Evolutionary conservation across 2,329 filamentous ascomycete genomes (phyloP).

Genomic region (Aureobasidium subglaciale): DNA sequence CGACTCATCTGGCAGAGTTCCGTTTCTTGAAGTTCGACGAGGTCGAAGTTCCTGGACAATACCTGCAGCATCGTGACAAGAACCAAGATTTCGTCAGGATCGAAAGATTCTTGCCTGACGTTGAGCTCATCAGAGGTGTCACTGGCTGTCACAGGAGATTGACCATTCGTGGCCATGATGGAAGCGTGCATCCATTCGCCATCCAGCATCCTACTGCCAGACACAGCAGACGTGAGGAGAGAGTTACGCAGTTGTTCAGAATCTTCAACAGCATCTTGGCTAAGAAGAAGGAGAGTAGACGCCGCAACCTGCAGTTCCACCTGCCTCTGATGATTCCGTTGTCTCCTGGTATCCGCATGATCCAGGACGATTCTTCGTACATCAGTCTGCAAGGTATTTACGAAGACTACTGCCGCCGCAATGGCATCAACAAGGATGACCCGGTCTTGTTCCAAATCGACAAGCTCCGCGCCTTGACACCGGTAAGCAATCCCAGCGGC

Average conservation of each 20-base stretch:
- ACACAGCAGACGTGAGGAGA: constrained; percentile 87
- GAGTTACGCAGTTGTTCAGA: constrained; percentile 91
- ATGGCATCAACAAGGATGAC: constrained; percentile 86
- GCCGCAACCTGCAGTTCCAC: constrained; percentile 91
- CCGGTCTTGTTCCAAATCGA: constrained; percentile 94
- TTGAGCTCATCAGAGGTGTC: constrained; percentile 85
- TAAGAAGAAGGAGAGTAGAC: constrained; percentile 90
- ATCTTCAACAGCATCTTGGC: constrained; percentile 90
- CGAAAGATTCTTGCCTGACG: constrained; percentile 89
- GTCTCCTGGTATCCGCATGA: constrained; percentile 87
- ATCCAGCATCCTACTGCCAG: constrained; percentile 92
- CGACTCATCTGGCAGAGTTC: constrained; percentile 91
- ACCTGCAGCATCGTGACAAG: constrained; percentile 95
- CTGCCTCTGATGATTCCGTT: constrained; percentile 92
- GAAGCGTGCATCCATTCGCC: constrained; percentile 91
- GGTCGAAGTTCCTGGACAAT: constrained; percentile 95
- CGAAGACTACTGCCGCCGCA: constrained; percentile 88
- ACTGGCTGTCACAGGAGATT: constrained; percentile 86
- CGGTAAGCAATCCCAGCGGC: constrained; percentile 16
- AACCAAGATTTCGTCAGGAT: constrained; percentile 98
- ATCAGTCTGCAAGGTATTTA: constrained; percentile 92
- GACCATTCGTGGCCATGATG: constrained; percentile 95
- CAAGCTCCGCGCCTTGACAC: constrained; percentile 65
- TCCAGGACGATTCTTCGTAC: constrained; percentile 91
- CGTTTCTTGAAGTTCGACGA: constrained; percentile 97